Conservation (phyloP, 2,329 filamentous ascomycete genomes). For the Diaporthe sp. region DNA sequence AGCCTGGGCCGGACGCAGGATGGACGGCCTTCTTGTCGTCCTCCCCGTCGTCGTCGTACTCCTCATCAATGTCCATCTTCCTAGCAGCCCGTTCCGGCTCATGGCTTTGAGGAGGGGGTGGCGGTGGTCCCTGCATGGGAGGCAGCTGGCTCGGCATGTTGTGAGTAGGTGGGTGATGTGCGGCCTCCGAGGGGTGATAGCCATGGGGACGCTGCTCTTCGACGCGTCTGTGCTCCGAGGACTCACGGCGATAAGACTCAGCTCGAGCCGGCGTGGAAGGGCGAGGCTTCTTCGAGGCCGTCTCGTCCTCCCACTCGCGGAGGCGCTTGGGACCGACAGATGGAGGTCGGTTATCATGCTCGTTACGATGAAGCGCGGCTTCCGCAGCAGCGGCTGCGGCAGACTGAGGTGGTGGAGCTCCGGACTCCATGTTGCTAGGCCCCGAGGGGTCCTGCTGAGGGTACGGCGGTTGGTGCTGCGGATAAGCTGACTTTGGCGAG, state of each 20-base stretch:
- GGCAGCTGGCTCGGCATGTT: slow-evolving; percentile 71
- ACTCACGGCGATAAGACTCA: slow-evolving; percentile 82
- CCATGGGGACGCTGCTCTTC: slow-evolving; percentile 75
- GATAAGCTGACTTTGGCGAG: slow-evolving; percentile 91
- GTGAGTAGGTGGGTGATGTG: slow-evolving; percentile 82
- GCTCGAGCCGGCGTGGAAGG: slow-evolving; percentile 78
- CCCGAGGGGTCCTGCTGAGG: slow-evolving; percentile 76
- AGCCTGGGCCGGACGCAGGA: slow-evolving; percentile 54
- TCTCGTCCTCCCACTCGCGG: slow-evolving; percentile 93
- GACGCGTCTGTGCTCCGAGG: slow-evolving; percentile 77
- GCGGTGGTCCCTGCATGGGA: slow-evolving; percentile 72
- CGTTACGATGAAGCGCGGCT: slow-evolving; percentile 53
- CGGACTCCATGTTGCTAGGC: slow-evolving; percentile 77
- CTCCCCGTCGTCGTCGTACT: slow-evolving; percentile 95
- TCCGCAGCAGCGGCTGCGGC: slow-evolving; percentile 72
- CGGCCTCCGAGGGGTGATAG: slow-evolving; percentile 93
- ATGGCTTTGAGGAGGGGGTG: slow-evolving; percentile 61
- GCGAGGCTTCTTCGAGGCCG: slow-evolving; percentile 84
- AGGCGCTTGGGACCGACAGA: slow-evolving; percentile 87
- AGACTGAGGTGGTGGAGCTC: slow-evolving; percentile 73
- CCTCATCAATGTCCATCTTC: slow-evolving; percentile 97
- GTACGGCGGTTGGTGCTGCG: slow-evolving; percentile 79
- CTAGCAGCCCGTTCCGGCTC: slow-evolving; percentile 88
- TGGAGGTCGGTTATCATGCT: slow-evolving; percentile 80
- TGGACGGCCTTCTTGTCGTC: slow-evolving; percentile 77